These are phyloP conservation scores for Coniochaeta sp. DNA, from an alignment of 2,329 filamentous ascomycete species.

Conservation along the genomic window DNA sequence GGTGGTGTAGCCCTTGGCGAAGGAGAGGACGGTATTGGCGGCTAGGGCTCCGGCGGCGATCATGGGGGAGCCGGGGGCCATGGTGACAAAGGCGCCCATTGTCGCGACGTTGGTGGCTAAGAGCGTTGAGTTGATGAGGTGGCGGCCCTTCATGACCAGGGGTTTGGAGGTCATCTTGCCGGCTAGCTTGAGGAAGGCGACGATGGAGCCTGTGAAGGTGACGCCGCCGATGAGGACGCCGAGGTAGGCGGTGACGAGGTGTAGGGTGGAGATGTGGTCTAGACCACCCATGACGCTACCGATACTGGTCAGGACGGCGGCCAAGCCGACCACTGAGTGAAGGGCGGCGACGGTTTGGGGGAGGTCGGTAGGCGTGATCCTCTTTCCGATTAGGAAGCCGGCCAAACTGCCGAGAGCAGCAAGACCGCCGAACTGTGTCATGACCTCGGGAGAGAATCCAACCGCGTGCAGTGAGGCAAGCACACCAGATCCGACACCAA, in stretches of 20 bases:
- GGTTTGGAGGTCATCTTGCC: slow-evolving; percentile 77
- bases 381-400: slow-evolving; percentile 71
- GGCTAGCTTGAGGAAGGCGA: slow-evolving; percentile 82
- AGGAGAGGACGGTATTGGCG: slow-evolving; percentile 71
- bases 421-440: slow-evolving; percentile 73
- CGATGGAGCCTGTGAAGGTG: slow-evolving; percentile 85
- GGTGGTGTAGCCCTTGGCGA: slow-evolving; percentile 81
- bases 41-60: slow-evolving; percentile 74
- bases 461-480: slow-evolving; percentile 75
- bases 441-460: slow-evolving; percentile 70
- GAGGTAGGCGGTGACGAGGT: slow-evolving; percentile 79
- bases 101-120: slow-evolving; percentile 72
- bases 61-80: slow-evolving; percentile 71
- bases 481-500: slow-evolving; percentile 78
- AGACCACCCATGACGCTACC: slow-evolving; percentile 76
- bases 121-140: slow-evolving; percentile 67
- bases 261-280: slow-evolving; percentile 64
- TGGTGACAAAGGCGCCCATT: slow-evolving; percentile 75
- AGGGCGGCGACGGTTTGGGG: slow-evolving; percentile 85
- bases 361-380: slow-evolving; percentile 81
- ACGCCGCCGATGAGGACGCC: slow-evolving; percentile 83
- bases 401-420: slow-evolving; percentile 61
- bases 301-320: slow-evolving; percentile 81
- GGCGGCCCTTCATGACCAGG: slow-evolving; percentile 63
- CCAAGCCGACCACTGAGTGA: slow-evolving; percentile 84